Percentiles rank a stretch among this genome's conserved stretches.
phyloP scores from a whole-genome alignment of 257 asterid species.

The Nicotiana tabacum region DNA sequence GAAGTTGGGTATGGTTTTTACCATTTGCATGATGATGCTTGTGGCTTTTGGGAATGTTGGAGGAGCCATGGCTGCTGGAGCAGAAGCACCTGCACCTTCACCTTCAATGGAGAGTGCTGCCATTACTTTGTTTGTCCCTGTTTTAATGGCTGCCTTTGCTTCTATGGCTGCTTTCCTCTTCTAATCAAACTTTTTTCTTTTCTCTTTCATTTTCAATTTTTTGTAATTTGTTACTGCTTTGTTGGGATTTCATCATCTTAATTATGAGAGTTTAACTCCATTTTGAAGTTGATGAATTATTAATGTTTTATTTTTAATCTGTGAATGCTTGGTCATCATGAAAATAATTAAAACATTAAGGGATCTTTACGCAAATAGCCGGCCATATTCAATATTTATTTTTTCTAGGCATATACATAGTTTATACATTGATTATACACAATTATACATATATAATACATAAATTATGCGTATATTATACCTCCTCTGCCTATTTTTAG shows the following conservation, averaged over 20 bases:
- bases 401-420: too few species aligned
- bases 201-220: neutral
- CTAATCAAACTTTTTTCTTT: neutral
- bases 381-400: too few species aligned
- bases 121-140: neutral
- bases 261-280: too few species aligned
- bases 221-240: neutral
- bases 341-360: neutral
- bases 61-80: constrained; percentile 6
- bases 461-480: too few species aligned
- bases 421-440: too few species aligned
- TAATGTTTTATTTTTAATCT: neutral
- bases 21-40: neutral
- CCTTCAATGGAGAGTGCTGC: constrained; percentile 12
- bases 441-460: too few species aligned
- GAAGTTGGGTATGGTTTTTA: neutral
- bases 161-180: constrained; percentile 7
- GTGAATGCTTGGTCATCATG: neutral
- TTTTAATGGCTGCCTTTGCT: neutral
- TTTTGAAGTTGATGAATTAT: too few species aligned
- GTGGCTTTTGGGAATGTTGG: neutral
- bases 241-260: neutral
- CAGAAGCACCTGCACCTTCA: neutral
- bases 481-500: too few species aligned
- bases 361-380: too few species aligned